Evolutionary conservation across 495 filamentous ascomycete genomes (phyloP), one percentile per base, ranked within the genome.

Genomic region (Lasiosphaeria ovina): DNA sequence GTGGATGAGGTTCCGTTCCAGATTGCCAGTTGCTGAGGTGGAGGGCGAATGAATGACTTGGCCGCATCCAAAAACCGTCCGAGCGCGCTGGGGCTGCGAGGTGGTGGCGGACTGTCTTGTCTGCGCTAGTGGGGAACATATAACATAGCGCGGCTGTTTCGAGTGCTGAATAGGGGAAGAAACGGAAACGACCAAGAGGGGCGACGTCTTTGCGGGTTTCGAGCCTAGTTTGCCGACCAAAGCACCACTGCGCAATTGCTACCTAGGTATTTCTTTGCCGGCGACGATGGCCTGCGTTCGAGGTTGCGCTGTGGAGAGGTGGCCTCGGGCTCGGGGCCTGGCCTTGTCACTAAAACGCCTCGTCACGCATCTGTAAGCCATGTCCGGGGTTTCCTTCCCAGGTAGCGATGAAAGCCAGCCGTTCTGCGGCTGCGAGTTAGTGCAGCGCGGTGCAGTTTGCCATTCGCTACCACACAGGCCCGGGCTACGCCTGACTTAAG

Each of bases 271-370:
- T 24, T 24, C 24, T 24, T 24, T 24, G 24, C 24, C 24, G 24
- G 49, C n/a, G 32, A 51, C 3, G n/a, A 51, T 51, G 11, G 4
- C 17, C 17, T 51, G n/a, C 10, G 16, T 51, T 51, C 32, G 24
- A 24, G 24, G 24, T 44, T 52, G 35, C 36, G 40, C 14, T 59
- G 35, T 52, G 57, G 57, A 59, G 57, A 59, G 48, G 57, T 59
- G 57, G 57, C 57, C 57, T 59, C 34, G 57, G 16, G 16, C 10
- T 35, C 33, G 3, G 32, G 54, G 35, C 17, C 24, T 47, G 10
- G 6, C 10, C 31, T 35, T 56, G 54, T 34, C 8, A 17, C 32
- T 24, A 45, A 11, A 38, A 36, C 34, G 35, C 52, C 49, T 32
- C 49, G 4, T 35, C 52, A 17, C 32, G 52, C 33, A 54, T 12